Base-by-base conservation (phyloP, 345 rosid genomes). In the Sonneratia alba region DNA sequence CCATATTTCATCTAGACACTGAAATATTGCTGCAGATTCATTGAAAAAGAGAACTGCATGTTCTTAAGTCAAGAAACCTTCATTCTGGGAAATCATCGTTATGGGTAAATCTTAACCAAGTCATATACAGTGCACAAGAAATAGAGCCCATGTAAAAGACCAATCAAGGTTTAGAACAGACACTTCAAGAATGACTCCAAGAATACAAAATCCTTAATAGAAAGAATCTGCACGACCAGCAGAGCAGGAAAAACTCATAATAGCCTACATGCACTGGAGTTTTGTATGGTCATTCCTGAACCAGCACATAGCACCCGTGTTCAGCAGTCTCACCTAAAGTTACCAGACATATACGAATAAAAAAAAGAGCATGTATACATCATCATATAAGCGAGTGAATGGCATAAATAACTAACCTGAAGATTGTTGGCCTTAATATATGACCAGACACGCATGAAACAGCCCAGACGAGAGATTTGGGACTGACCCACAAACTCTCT, bases 401-500 rank as follows among this genome's bases (percentile, higher is more conserved):
- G 6, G 70, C 16, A 38, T 36, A 67, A n/a, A 67, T 45, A 3
- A 67, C 19, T 45, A 24, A 91, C 96, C 92, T 92, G 96, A 72
- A 95, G 97, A 72, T 89, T 88, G 77, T 95, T 89, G 76, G 89
- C 79, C 82, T 88, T 94, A 82, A 94, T 89, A 77, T 94, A 87
- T 12, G 97, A 87, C 97, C 97, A 95, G 53, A 90, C 91, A 76
- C 84, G 82, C 87, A 83, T 85, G 89, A 95, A 89, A 80, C 96
- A 92, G 56, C 93, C 96, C 80, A 95, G 75, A 38, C 89, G 98
- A 73, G 98, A 95, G 77, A 77, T 87, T 79, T 85, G 97, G 76
- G 99, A 90, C 78, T 87, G 97, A 8, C 98, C 99, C 79, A 90
- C 88, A 70, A 92, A 95, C 7, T 95, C 92, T 47, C 98, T 78